A percentile compares a stretch with the other conserved stretches of the same genome.
Conservation (phyloP, 2,329 filamentous ascomycete species). For the Microdochium bolleyi region DNA sequence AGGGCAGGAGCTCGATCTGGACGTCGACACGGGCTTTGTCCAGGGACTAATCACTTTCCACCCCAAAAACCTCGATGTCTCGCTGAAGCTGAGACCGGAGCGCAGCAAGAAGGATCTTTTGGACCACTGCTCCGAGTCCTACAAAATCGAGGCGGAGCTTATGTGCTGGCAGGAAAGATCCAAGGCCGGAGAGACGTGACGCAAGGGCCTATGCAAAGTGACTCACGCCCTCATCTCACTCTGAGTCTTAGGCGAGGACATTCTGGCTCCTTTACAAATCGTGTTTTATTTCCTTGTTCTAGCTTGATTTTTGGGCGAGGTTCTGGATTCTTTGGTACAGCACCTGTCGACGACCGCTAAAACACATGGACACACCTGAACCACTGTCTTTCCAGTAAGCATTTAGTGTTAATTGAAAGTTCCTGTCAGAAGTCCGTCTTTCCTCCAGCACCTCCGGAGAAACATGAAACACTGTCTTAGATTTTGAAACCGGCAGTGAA, state of each 20-base stretch:
- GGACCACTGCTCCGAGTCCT: background rate
- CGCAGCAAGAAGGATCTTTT: background rate
- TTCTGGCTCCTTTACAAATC: background rate
- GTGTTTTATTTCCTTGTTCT: background rate
- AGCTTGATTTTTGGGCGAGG: background rate
- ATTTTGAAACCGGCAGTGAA: background rate
- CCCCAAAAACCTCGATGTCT: background rate
- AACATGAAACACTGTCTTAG: background rate
- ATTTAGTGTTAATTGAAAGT: background rate
- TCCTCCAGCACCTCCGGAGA: background rate
- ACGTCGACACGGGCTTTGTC: background rate
- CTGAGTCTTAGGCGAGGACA: background rate
- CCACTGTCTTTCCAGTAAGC: background rate
- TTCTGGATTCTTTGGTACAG: background rate
- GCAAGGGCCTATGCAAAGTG: background rate
- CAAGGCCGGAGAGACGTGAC: no score
- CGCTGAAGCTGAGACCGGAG: background rate
- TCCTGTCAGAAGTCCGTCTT: background rate
- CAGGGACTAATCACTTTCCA: background rate
- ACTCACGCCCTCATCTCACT: background rate
- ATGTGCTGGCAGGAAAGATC: background rate
- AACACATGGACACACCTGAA: background rate
- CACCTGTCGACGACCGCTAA: background rate
- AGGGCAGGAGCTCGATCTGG: background rate
- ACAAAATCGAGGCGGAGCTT: background rate